phyloP scores from a whole-genome alignment of 106 monocot species.

The Amphibolis antarctica region DNA sequence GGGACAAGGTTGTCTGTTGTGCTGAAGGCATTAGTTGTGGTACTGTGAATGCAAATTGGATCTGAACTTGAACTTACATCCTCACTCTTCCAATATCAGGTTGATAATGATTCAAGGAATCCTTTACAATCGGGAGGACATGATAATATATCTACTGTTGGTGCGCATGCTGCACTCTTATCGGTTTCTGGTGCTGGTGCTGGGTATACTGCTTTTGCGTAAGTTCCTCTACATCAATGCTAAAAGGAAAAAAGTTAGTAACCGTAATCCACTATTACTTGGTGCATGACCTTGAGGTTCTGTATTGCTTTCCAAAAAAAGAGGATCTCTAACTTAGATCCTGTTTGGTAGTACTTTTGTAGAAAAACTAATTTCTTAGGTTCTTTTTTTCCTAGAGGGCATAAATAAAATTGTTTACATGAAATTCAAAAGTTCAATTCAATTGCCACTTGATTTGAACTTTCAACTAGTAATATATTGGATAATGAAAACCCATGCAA shows the following conservation, averaged over 20 bases:
- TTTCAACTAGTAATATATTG: no score
- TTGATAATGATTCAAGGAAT: slow-evolving; percentile 66
- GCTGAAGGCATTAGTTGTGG: neutral
- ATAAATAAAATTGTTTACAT: no score
- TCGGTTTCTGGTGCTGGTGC: slow-evolving; percentile 65
- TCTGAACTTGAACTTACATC: neutral
- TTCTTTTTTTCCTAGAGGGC: no score
- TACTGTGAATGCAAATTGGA: neutral
- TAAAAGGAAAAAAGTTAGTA: neutral
- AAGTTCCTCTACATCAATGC: slow-evolving; percentile 16
- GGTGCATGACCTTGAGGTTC: no score
- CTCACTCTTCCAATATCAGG: slow-evolving; percentile 26
- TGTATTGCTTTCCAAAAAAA: no score
- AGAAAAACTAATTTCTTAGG: no score
- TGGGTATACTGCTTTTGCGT: slow-evolving; percentile 97
- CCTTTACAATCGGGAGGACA: slow-evolving; percentile 29
- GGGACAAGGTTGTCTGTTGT: slow-evolving; percentile 68
- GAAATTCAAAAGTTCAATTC: no score
- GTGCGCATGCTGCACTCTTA: slow-evolving; percentile 45
- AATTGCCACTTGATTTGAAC: no score
- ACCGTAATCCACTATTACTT: neutral
- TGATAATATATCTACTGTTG: slow-evolving; percentile 31
- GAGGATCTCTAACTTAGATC: no score
- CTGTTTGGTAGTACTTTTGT: no score
- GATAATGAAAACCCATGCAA: no score